Base-by-base conservation (phyloP, 352 stramenopile species). In the Phytophthora sansomeana region DNA sequence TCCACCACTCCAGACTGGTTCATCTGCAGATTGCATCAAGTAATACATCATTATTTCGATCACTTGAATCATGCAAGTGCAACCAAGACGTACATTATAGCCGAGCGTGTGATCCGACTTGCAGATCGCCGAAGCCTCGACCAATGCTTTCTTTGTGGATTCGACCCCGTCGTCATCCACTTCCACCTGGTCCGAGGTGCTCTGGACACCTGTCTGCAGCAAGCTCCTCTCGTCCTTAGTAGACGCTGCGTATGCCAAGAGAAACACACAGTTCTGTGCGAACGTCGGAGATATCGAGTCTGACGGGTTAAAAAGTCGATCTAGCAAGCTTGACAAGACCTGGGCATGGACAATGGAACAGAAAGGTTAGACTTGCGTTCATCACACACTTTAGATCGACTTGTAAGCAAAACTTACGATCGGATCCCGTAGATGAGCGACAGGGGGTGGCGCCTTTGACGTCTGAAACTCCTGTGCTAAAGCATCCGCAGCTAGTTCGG, bases 61-160 rank as follows among this genome's bases (percentile, higher is more conserved):
- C 1, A 4, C 24, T 36, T 38, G 38, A 6, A 39, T 21, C 17
- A 52, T 0, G 28, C 3, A 66, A 5, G 4, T n/a, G 4, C 13
- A 24, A 41, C 17, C 24, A 54, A 0, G 7, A 78, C 83, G 70
- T 44, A 95, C 87, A 75, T 94, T 96, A 67, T 95, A 96, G 19
- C 86, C 86, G 39, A 96, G 77, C 4, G 88, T 96, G 61, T 92
- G 83, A 52, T 96, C 88, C 6, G 87, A 93, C 52, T 90, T 87
- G 72, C 88, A 96, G 32, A 94, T 84, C 10, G 75, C 64, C 26
- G 88, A 96, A 14, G 86, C 86, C 33, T 93, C 86, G 11, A 83
- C 57, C 0, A 96, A 70, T 4, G 87, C 85, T 35, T 76, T 80
- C 59, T 91, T 93, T 1, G 84, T 91, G 13, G 75, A 69, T 35